Percentiles rank a stretch among this genome's conserved stretches.
Conservation (phyloP, 331 rosid species). For the Quercus tomentella region DNA sequence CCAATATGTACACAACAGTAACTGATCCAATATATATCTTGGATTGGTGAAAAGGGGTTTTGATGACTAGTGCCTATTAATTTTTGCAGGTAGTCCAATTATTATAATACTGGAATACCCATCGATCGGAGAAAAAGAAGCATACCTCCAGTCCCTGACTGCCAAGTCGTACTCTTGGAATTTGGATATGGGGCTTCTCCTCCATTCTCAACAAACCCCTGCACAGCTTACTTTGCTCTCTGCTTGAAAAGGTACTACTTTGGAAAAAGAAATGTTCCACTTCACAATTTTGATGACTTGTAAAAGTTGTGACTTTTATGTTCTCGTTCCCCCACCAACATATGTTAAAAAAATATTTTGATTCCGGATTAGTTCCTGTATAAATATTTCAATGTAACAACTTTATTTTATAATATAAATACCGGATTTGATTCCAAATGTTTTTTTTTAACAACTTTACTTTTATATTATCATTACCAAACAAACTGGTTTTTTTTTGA, state of each 20-base stretch:
- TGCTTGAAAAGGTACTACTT: background rate
- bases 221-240: background rate
- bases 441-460: no score
- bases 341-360: no score
- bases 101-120: background rate
- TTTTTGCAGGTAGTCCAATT: background rate
- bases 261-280: no score
- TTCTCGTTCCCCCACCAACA: no score
- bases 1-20: background rate
- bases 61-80: background rate
- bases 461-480: no score
- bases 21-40: background rate
- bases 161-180: background rate
- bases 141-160: background rate
- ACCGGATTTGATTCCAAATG: no score
- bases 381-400: no score
- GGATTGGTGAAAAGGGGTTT: background rate
- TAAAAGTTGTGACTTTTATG: no score
- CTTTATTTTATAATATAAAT: no score
- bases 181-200: background rate
- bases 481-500: no score
- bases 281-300: no score
- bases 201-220: background rate
- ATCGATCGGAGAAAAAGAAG: background rate
- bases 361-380: no score